Percentiles rank a stretch among this genome's conserved stretches.
Evolutionary conservation across 768 basidiomycete genomes (phyloP).

Genomic region (Naganishia onofrii): DNA sequence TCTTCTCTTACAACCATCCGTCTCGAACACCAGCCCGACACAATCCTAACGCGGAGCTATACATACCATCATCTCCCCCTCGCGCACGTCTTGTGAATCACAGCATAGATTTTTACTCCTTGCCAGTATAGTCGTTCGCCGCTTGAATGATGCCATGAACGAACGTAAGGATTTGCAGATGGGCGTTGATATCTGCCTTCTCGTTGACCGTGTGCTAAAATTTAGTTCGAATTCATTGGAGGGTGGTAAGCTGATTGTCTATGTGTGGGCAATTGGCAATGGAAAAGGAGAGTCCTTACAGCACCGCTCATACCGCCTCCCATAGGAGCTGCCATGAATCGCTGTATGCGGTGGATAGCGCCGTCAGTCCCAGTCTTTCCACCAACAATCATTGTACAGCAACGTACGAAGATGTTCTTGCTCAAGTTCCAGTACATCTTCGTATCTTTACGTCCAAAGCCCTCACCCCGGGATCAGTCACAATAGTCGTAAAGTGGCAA

Average conservation of each 20-base stretch:
- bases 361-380: background rate
- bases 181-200: slow-evolving; percentile 41
- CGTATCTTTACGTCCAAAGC: background rate
- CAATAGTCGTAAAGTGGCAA: no score
- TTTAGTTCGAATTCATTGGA: background rate
- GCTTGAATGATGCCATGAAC: slow-evolving; percentile 51
- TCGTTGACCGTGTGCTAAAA: slow-evolving; percentile 52
- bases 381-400: background rate
- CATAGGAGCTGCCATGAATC: slow-evolving; percentile 44
- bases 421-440: slow-evolving; percentile 49
- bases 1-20: no score
- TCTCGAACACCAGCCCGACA: background rate
- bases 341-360: no score
- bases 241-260: background rate
- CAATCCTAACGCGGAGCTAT: no score
- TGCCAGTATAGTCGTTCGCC: slow-evolving; percentile 43
- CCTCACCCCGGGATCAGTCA: background rate
- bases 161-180: slow-evolving; percentile 43
- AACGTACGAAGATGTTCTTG: slow-evolving; percentile 41
- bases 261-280: background rate
- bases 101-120: slow-evolving; percentile 31
- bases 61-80: no score
- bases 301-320: slow-evolving; percentile 28
- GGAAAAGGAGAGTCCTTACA: slow-evolving; percentile 29
- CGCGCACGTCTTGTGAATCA: no score